Conservation (phyloP, 1,139 yeast genomes). For the Magnusiomyces fungicola region DNA sequence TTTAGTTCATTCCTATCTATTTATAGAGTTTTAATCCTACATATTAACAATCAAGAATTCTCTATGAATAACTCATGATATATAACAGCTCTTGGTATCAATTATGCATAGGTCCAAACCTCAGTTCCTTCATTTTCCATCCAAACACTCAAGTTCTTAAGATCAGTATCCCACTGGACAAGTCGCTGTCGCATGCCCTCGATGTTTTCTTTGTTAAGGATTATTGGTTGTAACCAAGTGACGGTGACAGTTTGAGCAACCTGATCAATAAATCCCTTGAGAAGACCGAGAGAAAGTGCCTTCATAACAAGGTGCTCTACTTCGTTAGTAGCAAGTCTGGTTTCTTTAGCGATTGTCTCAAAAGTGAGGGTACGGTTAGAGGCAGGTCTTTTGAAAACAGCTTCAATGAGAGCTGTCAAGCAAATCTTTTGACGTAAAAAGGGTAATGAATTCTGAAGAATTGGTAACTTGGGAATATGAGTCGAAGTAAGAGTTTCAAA, state of each 20-base stretch:
- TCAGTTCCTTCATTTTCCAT: conserved; percentile 53
- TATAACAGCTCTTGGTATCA: not conserved
- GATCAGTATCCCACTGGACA: conserved; percentile 70
- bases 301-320: conserved; percentile 90
- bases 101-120: conserved; percentile 40
- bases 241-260: conserved; percentile 69
- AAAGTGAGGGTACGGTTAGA: conserved; percentile 69
- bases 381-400: conserved; percentile 71
- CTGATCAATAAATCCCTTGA: conserved; percentile 85
- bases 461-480: conserved; percentile 45
- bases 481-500: conserved; percentile 47
- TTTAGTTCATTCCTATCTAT: not conserved
- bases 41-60: not conserved
- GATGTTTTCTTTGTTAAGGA: conserved; percentile 75
- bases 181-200: conserved; percentile 66
- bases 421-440: conserved; percentile 87
- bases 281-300: conserved; percentile 74
- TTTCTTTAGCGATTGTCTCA: conserved; percentile 67
- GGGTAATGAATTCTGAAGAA: conserved; percentile 51
- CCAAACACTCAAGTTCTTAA: conserved; percentile 54
- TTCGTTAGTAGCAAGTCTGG: conserved; percentile 56
- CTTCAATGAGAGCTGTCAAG: conserved; percentile 83
- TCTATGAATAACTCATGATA: not conserved
- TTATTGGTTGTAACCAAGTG: conserved; percentile 94
- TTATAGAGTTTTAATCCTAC: not conserved